Evolutionary conservation across 2,329 filamentous ascomycete genomes (phyloP), one percentile per base, ranked within the genome.

Genomic region (Aspergillus sp.): DNA sequence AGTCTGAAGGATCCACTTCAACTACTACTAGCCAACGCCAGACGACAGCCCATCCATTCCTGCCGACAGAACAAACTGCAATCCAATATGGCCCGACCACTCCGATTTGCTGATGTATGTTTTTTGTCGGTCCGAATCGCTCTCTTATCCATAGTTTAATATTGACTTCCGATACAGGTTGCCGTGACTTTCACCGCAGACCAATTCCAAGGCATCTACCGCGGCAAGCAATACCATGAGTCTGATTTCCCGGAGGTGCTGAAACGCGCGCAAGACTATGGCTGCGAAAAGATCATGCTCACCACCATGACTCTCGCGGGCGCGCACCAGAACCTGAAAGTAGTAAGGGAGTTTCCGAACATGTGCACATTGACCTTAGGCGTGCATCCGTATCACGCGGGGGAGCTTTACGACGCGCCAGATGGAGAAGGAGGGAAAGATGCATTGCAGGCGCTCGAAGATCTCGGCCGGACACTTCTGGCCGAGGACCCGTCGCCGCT

Each of bases 301-400:
- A 70, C 67, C 1, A 77, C 77, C 0, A 72, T 82, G 36, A 75
- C 77, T 26, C 75, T 82, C 0, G 76, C 78, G 1, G 68, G 67
- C 4, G 73, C 70, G n/a, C 74, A 77, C 0, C 74, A 77, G 2
- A 80, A 82, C 4, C 66, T 75, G 11, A 76, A 78, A 58, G 66
- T 82, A 4, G 61, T 61, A 6, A 60, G 59, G 16, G 18, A 63
- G 39, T 65, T 63, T 24, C 65, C 68, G 0, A 45, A 59, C 0
- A 77, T 79, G 63, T 81, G 80, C 60, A 78, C 71, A 11, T 68
- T 81, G 57, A 83, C 81, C 1, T 71, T 83, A 10, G 81, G 82
- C 1, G 73, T 83, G 3, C 82, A 84, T 58, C 81, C 81, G 0
- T 84, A 84, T 57, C 79, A 84, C 52, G 81, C 80, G 0, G 66